These are phyloP conservation scores for Zizania latifolia DNA, from an alignment of 176 grass and related monocot genomes.

Conservation along the genomic window DNA sequence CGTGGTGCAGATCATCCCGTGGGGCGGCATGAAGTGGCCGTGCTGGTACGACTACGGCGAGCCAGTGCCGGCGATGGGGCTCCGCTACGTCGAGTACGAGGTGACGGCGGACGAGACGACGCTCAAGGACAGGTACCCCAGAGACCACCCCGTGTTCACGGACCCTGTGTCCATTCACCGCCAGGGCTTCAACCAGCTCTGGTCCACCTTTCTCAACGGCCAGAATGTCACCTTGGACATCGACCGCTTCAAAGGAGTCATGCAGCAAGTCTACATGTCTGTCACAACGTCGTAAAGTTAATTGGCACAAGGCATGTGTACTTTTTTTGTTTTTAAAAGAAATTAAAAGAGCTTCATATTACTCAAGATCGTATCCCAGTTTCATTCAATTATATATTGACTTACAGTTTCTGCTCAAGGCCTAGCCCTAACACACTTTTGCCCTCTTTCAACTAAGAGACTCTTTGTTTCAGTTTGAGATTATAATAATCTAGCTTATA, in stretches of 20 bases:
- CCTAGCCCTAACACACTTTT: too few species aligned
- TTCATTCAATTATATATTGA: too few species aligned
- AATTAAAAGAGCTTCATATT: too few species aligned
- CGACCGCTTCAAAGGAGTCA: conserved; percentile 28
- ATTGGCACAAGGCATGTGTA: background rate
- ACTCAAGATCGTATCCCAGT: too few species aligned
- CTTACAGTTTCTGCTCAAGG: too few species aligned
- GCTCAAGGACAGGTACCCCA: conserved; percentile 48
- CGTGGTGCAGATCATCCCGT: conserved; percentile 62
- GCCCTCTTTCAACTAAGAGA: too few species aligned
- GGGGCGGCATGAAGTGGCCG: conserved; percentile 41
- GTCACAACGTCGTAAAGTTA: conserved; percentile 24
- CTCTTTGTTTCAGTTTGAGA: too few species aligned
- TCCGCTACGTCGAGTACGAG: conserved; percentile 74
- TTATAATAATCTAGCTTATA: too few species aligned
- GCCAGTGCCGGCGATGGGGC: conserved; percentile 42
- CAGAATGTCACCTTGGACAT: conserved; percentile 71
- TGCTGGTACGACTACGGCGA: conserved; percentile 43
- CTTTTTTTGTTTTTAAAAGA: too few species aligned
- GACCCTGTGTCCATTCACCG: conserved; percentile 44
- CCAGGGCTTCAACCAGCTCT: conserved; percentile 20
- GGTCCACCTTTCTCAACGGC: conserved; percentile 36
- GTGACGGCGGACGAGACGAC: conserved; percentile 53
- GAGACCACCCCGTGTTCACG: conserved; percentile 46
- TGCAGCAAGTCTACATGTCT: conserved; percentile 39